phyloP scores from a whole-genome alignment of 1,284 basidiomycete genomes.

The Ustilago xerochloae region DNA sequence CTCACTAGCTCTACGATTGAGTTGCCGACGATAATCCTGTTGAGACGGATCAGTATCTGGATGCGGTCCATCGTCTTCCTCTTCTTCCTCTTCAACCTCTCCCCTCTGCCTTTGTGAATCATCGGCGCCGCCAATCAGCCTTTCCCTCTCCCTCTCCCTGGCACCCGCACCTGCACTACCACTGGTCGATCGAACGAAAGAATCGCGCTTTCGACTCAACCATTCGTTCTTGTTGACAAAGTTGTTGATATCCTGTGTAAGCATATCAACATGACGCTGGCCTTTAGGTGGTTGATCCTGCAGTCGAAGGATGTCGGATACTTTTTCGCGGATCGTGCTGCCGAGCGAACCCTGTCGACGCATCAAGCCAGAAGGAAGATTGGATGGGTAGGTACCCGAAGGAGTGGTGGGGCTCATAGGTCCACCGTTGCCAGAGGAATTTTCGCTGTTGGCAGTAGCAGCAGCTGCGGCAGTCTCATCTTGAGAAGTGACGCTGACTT shows the following conservation, averaged over 20 bases:
- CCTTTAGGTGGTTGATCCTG: slow-evolving; percentile 50
- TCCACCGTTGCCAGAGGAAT: slow-evolving; percentile 21
- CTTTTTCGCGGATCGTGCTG: slow-evolving; percentile 43
- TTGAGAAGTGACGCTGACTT: slow-evolving; percentile 8
- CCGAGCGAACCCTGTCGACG: slow-evolving; percentile 38
- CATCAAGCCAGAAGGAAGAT: slow-evolving; percentile 21
- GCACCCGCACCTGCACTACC: background rate
- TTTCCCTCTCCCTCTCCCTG: slow-evolving; percentile 12
- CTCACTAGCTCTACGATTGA: too few species aligned
- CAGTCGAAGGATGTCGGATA: slow-evolving; percentile 46
- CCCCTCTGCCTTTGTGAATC: background rate
- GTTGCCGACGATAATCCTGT: slow-evolving; percentile 2
- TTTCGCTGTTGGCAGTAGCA: slow-evolving; percentile 1
- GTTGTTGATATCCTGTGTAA: slow-evolving; percentile 47
- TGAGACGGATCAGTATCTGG: slow-evolving; percentile 35
- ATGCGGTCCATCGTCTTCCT: slow-evolving; percentile 30
- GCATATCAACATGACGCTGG: slow-evolving; percentile 44
- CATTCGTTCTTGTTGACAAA: slow-evolving; percentile 57
- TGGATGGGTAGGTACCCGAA: slow-evolving; percentile 22
- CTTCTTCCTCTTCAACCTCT: slow-evolving; percentile 9
- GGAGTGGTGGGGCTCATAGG: slow-evolving; percentile 24
- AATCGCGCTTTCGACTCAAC: slow-evolving; percentile 42
- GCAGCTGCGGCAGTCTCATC: slow-evolving; percentile 1
- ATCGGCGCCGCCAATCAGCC: slow-evolving; percentile 2
- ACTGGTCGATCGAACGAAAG: slow-evolving; percentile 17